Conservation (phyloP, 495 filamentous ascomycete genomes). For the Collariella sp. region DNA sequence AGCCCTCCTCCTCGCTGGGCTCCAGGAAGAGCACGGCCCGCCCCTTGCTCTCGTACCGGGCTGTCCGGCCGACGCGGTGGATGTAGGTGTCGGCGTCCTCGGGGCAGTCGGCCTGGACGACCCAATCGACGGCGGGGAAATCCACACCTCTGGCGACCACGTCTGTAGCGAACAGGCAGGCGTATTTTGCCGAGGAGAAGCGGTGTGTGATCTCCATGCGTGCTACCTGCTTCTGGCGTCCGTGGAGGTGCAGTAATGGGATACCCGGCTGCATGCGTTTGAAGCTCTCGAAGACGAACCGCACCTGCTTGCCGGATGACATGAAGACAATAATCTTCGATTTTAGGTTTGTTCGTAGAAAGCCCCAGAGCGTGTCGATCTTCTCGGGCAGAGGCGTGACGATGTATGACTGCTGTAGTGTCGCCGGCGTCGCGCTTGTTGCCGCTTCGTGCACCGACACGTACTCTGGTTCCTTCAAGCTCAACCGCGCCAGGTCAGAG, state of each 20-base stretch:
- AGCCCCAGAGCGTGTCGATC: conserved; percentile 83
- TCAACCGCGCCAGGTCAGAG: conserved; percentile 80
- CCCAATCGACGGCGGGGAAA: conserved; percentile 96
- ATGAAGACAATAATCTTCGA: conserved; percentile 90
- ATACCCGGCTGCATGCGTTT: conserved; percentile 92
- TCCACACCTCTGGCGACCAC: conserved; percentile 89
- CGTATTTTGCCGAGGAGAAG: conserved; percentile 68
- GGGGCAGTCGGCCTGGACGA: conserved; percentile 88
- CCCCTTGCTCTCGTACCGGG: conserved; percentile 81
- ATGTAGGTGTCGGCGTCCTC: conserved; percentile 98
- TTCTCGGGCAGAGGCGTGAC: conserved; percentile 77
- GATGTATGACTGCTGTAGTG: conserved; percentile 85
- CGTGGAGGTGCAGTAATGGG: conserved; percentile 89
- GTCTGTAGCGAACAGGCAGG: conserved; percentile 91
- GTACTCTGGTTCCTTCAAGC: conserved; percentile 86
- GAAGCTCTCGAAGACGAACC: conserved; percentile 90
- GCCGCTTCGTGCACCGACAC: conserved; percentile 86
- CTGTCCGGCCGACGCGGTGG: conserved; percentile 89
- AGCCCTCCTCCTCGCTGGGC: conserved; percentile 80
- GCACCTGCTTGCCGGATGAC: conserved; percentile 90
- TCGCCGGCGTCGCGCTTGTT: conserved; percentile 68
- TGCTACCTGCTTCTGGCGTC: conserved; percentile 83
- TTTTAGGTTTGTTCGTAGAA: conserved; percentile 80
- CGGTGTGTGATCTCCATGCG: conserved; percentile 76
- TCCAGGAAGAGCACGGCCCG: conserved; percentile 86